phyloP scores from a whole-genome alignment of 805 yeast species.

The Ogataea zsoltii region DNA sequence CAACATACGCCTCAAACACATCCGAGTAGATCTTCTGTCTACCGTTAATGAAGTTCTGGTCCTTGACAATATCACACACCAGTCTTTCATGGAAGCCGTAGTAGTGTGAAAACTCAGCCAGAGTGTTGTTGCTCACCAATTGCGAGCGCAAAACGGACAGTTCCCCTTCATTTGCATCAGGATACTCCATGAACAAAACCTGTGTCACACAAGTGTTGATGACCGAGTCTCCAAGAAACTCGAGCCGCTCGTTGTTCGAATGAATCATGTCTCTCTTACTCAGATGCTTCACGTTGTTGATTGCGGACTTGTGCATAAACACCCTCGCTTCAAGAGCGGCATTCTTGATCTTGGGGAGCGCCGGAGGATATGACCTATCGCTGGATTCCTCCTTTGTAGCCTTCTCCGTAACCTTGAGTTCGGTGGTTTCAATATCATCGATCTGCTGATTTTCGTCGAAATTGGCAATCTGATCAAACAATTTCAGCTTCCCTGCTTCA shows the following conservation, averaged over 20 bases:
- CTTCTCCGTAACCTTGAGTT: slow-evolving; percentile 13
- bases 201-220: slow-evolving; percentile 71
- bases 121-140: slow-evolving; percentile 69
- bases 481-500: slow-evolving; percentile 44
- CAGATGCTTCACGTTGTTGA: slow-evolving; percentile 57
- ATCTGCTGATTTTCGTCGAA: slow-evolving; percentile 36
- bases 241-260: slow-evolving; percentile 82
- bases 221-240: slow-evolving; percentile 88
- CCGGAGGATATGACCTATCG: slow-evolving; percentile 49
- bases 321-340: slow-evolving; percentile 64
- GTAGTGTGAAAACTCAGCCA: slow-evolving; percentile 66
- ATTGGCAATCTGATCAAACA: slow-evolving; percentile 55
- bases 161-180: slow-evolving; percentile 77
- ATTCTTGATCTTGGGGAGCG: slow-evolving; percentile 65
- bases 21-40: slow-evolving; percentile 80
- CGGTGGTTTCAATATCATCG: slow-evolving; percentile 19
- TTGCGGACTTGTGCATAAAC: slow-evolving; percentile 77
- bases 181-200: slow-evolving; percentile 64
- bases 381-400: neutral
- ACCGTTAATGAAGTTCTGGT: slow-evolving; percentile 46
- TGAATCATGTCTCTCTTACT: slow-evolving; percentile 57
- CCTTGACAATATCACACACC: slow-evolving; percentile 42
- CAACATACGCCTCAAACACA: slow-evolving; percentile 91
- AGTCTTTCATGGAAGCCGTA: slow-evolving; percentile 68
- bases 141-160: slow-evolving; percentile 68